Evolutionary conservation across 768 basidiomycete genomes (phyloP).

Genomic region (Phanerodontia chrysosporium): DNA sequence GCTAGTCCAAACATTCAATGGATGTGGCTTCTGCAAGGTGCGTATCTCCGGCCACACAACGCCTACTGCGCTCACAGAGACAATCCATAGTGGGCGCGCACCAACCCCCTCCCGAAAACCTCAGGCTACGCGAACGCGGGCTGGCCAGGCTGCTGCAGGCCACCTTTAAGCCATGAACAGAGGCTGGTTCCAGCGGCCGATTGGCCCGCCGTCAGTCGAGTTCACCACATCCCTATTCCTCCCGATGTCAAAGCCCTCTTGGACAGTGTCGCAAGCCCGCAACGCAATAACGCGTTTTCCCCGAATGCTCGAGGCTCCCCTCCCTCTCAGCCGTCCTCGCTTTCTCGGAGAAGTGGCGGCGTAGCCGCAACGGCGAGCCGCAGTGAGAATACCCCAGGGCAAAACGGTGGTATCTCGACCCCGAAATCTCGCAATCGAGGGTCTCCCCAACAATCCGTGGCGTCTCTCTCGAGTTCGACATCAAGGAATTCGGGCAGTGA

Average conservation of each 20-base stretch:
- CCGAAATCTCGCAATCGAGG: constrained; percentile 47
- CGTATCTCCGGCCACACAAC: constrained; percentile 20
- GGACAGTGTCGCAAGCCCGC: constrained; percentile 35
- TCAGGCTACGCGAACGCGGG: constrained; percentile 66
- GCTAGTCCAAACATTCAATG: constrained; percentile 75
- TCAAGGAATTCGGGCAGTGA: constrained; percentile 39
- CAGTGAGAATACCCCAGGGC: constrained; percentile 15
- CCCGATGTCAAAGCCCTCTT: constrained; percentile 64
- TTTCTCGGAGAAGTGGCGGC: constrained; percentile 21
- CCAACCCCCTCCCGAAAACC: constrained; percentile 49
- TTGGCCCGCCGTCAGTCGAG: constrained; percentile 75
- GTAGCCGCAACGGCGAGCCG: constrained; percentile 14
- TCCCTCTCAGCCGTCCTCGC: constrained; percentile 19
- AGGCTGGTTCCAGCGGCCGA: constrained; percentile 65
- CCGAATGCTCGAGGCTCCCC: constrained; percentile 14
- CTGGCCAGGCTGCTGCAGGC: constrained; percentile 89
- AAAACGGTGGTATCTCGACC: constrained; percentile 28
- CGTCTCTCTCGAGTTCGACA: constrained; percentile 34
- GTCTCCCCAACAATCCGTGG: constrained; percentile 47
- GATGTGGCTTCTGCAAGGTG: constrained; percentile 91
- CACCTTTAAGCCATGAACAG: constrained; percentile 57
- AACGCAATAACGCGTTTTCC: constrained; percentile 17
- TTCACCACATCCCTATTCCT: constrained; percentile 73
- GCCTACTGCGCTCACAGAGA: constrained; percentile 19
- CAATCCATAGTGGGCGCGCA: constrained; percentile 62